Conservation (phyloP, 2,329 filamentous ascomycete species). For the Microsporum audouinii region DNA sequence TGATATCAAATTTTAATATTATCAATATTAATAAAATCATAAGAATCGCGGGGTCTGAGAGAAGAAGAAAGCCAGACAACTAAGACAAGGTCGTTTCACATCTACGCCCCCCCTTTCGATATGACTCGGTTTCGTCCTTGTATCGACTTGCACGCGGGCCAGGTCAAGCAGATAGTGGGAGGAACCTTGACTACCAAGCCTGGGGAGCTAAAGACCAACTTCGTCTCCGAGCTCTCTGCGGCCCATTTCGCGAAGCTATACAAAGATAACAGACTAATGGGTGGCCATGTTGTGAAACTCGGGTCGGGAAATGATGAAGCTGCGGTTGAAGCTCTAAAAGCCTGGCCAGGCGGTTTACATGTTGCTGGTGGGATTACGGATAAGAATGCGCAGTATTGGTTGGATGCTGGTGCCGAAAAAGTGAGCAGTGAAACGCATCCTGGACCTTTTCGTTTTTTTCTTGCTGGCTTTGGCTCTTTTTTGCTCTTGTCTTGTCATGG, state of each 20-base stretch:
- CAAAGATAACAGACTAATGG: conserved; percentile 57
- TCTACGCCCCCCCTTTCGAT: not conserved
- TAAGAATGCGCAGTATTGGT: conserved; percentile 72
- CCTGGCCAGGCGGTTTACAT: conserved; percentile 73
- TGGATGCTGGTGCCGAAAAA: conserved; percentile 79
- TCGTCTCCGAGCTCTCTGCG: conserved; percentile 73
- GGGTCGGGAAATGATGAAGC: conserved; percentile 76
- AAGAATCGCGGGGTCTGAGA: not conserved
- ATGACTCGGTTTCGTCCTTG: conserved; percentile 96
- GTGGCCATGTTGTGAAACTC: conserved; percentile 94
- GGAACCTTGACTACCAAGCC: conserved; percentile 67
- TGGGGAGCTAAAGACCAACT: conserved; percentile 71
- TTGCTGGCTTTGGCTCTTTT: not conserved
- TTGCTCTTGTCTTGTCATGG: not conserved
- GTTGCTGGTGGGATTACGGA: conserved; percentile 90
- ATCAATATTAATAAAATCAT: not conserved
- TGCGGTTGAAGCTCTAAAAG: conserved; percentile 60
- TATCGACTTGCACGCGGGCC: conserved; percentile 93
- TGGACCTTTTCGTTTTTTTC: not conserved
- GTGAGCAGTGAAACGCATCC: conserved; percentile 39
- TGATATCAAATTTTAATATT: not conserved
- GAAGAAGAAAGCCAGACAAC: not conserved
- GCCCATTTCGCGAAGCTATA: conserved; percentile 75
- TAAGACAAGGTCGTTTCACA: not conserved
- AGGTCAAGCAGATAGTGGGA: conserved; percentile 97